phyloP scores from a whole-genome alignment of 2,329 filamentous ascomycete genomes.

The Madurella mycetomatis region DNA sequence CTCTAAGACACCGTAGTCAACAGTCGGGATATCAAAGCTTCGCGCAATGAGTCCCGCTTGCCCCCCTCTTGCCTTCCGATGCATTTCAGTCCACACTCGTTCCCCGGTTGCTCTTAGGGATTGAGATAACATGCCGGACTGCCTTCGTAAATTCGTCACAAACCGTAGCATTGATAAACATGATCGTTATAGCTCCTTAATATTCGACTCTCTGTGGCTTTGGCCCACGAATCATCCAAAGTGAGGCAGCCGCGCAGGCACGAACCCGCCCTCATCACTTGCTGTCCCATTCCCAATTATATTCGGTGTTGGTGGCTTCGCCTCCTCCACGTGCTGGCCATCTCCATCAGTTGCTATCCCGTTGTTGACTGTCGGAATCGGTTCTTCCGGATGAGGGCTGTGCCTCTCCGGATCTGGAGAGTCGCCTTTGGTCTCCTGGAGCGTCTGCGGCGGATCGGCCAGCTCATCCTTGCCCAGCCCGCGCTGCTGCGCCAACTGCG shows the following conservation, averaged over 20 bases:
- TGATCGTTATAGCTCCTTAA: not conserved
- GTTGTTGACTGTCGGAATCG: not conserved
- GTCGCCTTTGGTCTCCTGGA: conserved; percentile 31
- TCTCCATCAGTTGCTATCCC: conserved; percentile 3
- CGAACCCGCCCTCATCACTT: conserved; percentile 35
- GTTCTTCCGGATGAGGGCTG: not conserved
- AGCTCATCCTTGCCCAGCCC: conserved; percentile 40
- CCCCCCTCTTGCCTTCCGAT: no score
- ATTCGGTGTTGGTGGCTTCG: conserved; percentile 5
- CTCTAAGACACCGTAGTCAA: not conserved
- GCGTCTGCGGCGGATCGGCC: conserved; percentile 32
- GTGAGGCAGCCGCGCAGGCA: conserved; percentile 56
- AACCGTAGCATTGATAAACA: not conserved
- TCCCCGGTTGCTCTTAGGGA: not conserved
- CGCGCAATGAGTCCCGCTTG: not conserved
- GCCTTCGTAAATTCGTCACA: not conserved
- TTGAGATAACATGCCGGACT: not conserved
- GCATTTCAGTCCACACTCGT: not conserved
- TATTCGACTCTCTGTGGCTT: not conserved
- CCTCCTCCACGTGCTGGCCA: conserved; percentile 7
- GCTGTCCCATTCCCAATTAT: not conserved
- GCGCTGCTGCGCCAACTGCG: conserved; percentile 45
- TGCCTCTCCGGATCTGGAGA: conserved; percentile 6
- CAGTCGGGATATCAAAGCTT: not conserved
- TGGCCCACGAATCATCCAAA: conserved; percentile 38